These are phyloP conservation scores for Geotrichum bryndzae DNA, from an alignment of 1,139 yeast species.

Conservation along the genomic window DNA sequence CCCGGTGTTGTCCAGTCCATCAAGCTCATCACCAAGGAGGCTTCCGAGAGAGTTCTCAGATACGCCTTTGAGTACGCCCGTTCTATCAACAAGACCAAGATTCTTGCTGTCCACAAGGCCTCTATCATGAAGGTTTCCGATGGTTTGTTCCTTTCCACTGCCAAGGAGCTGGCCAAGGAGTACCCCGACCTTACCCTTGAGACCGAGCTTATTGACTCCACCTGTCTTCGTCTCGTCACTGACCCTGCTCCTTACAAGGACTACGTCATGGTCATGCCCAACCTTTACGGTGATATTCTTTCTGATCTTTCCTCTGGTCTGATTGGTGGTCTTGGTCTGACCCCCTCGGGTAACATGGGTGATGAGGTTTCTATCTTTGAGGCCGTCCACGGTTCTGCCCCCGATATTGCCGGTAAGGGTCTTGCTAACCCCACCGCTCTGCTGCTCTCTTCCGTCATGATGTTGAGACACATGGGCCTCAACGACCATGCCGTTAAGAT, in stretches of 20 bases:
- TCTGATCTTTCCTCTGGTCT: conserved; percentile 95
- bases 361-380: conserved; percentile 94
- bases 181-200: conserved; percentile 83
- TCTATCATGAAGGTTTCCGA: conserved; percentile 97
- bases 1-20: conserved; percentile 98
- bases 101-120: conserved; percentile 95
- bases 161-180: conserved; percentile 81
- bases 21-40: conserved; percentile 92
- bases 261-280: conserved; percentile 98
- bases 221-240: conserved; percentile 82
- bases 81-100: conserved; percentile 81
- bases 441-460: conserved; percentile 92
- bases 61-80: conserved; percentile 96
- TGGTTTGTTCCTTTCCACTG: conserved; percentile 91
- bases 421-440: conserved; percentile 98
- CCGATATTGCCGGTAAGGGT: conserved; percentile 97
- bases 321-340: conserved; percentile 96
- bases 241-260: conserved; percentile 79
- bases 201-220: conserved; percentile 89
- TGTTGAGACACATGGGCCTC: conserved; percentile 97
- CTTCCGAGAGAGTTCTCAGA: conserved; percentile 92
- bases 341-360: conserved; percentile 99
- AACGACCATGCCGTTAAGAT: conserved; percentile 72
- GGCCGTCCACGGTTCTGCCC: conserved; percentile 99
- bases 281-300: conserved; percentile 95